Base-by-base conservation (phyloP, 1,284 basidiomycete genomes). In the Peniophora sp. region DNA sequence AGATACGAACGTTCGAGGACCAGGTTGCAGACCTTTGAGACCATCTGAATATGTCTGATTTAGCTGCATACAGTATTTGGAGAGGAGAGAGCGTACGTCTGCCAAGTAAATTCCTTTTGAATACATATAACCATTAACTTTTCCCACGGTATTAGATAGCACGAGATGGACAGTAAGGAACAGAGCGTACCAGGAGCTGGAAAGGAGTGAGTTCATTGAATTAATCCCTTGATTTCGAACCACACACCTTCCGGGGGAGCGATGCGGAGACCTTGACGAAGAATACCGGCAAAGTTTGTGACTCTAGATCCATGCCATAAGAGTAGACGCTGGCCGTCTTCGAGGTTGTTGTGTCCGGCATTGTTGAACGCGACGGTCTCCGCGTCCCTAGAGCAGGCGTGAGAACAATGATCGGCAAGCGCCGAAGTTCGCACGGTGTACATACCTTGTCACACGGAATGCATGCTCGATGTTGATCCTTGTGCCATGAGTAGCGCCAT, bases 221-320 rank as follows among this genome's bases (percentile, higher is more conserved):
- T 32, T 3, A 6, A 6, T 32, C 12, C 27, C 5, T 12, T 6
- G 27, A 12, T 32, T 32, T 32, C 27, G 5, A 11, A 37, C 24
- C 9, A 14, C 63, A 22, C 55, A 75, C 73, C 79, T 71, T 85
- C 81, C 6, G 82, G 81, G 32, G 83, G 83, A 3, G 83, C 83
- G 57, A 85, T 85, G 22, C 82, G 74, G 54, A 85, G 60, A 24
- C 83, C 83, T 62, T 85, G 81, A 59, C 74, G 76, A 43, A 85
- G 66, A 50, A 85, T 85, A 64, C 78, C 79, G 43, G 79, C 80
- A 62, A 81, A 84, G 59, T 84, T 83, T 22, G 81, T 82, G 5
- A 78, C 75, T 34, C 81, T 64, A 24, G 78, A 82, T 17, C 83
- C 81, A 55, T 85, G 83, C 83, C 82, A 85, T 42, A 85, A 66